Evolutionary conservation across 1,284 basidiomycete genomes (phyloP).

Genomic region (Cerrena zonata): DNA sequence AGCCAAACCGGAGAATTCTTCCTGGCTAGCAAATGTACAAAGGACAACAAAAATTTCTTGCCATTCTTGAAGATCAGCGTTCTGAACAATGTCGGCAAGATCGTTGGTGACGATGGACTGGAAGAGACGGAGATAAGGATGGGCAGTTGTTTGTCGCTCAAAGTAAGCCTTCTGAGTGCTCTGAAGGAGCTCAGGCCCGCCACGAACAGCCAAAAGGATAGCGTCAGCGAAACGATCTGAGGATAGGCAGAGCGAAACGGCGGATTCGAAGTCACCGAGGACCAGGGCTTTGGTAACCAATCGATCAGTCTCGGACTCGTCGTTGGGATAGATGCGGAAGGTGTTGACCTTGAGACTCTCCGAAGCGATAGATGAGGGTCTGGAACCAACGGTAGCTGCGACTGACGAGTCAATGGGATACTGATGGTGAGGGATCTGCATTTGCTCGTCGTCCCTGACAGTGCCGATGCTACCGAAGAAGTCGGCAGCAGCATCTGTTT

Average conservation of each 20-base stretch:
- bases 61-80: constrained; percentile 93
- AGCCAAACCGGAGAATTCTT: constrained; percentile 81
- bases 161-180: constrained; percentile 94
- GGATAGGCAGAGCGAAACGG: constrained; percentile 87
- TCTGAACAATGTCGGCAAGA: constrained; percentile 88
- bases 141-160: constrained; percentile 66
- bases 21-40: constrained; percentile 85
- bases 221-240: constrained; percentile 91
- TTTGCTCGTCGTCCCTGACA: constrained; percentile 39
- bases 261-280: constrained; percentile 88
- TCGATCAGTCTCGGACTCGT: constrained; percentile 84
- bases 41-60: constrained; percentile 94
- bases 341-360: constrained; percentile 70
- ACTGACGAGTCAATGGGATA: constrained; percentile 81
- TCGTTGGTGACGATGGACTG: constrained; percentile 94
- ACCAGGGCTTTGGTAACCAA: constrained; percentile 91
- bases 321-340: constrained; percentile 87
- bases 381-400: constrained; percentile 83
- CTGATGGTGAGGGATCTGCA: constrained; percentile 72
- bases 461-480: constrained; percentile 84
- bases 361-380: constrained; percentile 78
- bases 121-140: constrained; percentile 91
- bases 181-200: constrained; percentile 83
- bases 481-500: constrained; percentile 66
- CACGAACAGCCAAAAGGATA: constrained; percentile 86